Evolutionary conservation across 495 filamentous ascomycete genomes (phyloP).

Genomic region (Sphaerosporella brunnea): DNA sequence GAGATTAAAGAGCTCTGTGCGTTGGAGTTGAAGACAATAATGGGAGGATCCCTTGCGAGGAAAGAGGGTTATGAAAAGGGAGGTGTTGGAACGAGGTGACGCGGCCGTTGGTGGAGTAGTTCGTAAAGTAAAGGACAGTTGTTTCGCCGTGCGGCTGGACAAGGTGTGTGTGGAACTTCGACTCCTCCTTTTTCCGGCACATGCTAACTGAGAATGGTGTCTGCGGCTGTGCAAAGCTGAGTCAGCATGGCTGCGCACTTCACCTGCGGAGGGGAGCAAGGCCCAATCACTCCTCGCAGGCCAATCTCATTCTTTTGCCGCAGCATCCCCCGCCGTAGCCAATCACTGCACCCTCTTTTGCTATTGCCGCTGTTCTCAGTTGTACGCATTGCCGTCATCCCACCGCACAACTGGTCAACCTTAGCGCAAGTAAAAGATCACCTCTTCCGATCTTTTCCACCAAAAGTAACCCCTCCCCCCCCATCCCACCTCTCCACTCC

Average conservation of each 20-base stretch:
- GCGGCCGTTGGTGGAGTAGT: too few relatives aligned
- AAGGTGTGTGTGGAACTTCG: background rate
- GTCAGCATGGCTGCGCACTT: too few relatives aligned
- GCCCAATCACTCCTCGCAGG: too few relatives aligned
- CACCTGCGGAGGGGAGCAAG: too few relatives aligned
- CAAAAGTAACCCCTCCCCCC: background rate
- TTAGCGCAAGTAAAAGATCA: conserved; percentile 8
- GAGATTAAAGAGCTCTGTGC: too few relatives aligned
- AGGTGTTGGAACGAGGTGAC: conserved; percentile 1
- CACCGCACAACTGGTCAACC: background rate
- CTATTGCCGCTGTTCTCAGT: background rate
- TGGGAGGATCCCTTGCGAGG: too few relatives aligned
- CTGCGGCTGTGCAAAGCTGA: too few relatives aligned
- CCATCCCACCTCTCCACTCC: conserved; percentile 6
- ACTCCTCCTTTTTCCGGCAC: conserved; percentile 2
- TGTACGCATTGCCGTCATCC: conserved; percentile 4
- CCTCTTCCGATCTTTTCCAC: conserved; percentile 7
- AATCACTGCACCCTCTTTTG: background rate
- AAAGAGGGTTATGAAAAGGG: too few relatives aligned
- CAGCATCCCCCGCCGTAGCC: background rate
- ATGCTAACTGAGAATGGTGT: too few relatives aligned
- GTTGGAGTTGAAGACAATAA: too few relatives aligned
- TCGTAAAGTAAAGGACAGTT: conserved; percentile 3
- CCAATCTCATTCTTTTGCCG: too few relatives aligned
- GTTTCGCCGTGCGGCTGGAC: conserved; percentile 3